A percentile compares a stretch with the other conserved stretches of the same genome.
phyloP scores from a whole-genome alignment of 2,329 filamentous ascomycete species.

The Trichoderma breve region DNA sequence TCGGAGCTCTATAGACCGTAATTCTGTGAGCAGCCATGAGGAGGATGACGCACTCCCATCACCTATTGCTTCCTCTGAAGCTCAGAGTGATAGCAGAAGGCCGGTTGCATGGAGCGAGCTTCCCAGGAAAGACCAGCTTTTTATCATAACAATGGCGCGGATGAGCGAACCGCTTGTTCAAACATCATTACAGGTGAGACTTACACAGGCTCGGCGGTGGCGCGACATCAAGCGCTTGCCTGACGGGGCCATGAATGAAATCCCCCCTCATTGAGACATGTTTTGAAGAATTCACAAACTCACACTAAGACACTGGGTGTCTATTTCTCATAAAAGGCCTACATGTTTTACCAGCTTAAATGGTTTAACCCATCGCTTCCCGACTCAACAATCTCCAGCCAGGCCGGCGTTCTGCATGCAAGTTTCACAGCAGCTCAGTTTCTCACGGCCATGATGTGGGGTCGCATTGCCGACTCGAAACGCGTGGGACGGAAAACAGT shows the following conservation, averaged over 20 bases:
- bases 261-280: not conserved
- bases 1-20: not conserved
- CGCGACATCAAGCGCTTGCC: not conserved
- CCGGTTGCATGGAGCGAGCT: conserved; percentile 61
- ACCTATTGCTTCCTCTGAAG: not conserved
- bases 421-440: conserved; percentile 82
- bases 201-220: not conserved
- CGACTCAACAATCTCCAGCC: conserved; percentile 66
- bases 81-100: conserved; percentile 19
- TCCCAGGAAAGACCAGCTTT: conserved; percentile 73
- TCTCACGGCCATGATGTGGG: conserved; percentile 79
- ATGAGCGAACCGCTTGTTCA: conserved; percentile 81
- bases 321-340: conserved; percentile 50
- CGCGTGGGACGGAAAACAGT: conserved; percentile 72
- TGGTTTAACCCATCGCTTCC: conserved; percentile 62
- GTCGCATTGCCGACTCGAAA: conserved; percentile 63
- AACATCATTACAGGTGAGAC: conserved; percentile 59
- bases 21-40: not conserved
- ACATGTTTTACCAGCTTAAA: conserved; percentile 86
- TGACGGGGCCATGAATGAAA: not conserved
- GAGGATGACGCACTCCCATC: not conserved
- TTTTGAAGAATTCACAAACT: not conserved
- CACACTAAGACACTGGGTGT: not conserved
- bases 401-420: conserved; percentile 74
- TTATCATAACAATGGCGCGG: conserved; percentile 74